Evolutionary conservation across 495 filamentous ascomycete genomes (phyloP).

Genomic region (Neurospora pannonica): DNA sequence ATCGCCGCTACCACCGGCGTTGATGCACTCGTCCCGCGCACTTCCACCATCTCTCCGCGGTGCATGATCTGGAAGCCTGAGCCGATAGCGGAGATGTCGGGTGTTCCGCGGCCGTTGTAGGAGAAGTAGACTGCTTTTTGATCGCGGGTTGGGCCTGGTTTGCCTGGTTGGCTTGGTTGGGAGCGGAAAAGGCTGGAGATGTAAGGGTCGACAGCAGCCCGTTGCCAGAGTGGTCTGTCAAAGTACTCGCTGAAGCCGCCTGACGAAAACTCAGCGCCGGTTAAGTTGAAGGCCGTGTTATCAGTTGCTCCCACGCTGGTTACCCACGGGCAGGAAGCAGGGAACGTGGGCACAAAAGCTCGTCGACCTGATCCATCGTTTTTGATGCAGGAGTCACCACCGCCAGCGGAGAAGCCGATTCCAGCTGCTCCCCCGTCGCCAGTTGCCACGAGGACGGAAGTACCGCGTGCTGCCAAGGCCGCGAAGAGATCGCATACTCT

Average conservation of each 20-base stretch:
- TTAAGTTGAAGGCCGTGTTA: conserved; percentile 45
- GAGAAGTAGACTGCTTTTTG: conserved; percentile 40
- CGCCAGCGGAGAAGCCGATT: conserved; percentile 24
- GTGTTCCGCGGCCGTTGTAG: conserved; percentile 55
- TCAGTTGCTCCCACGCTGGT: conserved; percentile 66
- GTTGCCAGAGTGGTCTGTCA: conserved; percentile 53
- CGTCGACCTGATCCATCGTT: conserved; percentile 56
- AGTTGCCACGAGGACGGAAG: conserved; percentile 60
- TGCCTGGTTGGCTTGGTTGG: not conserved
- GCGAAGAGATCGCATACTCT: conserved; percentile 64
- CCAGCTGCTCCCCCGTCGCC: conserved; percentile 61
- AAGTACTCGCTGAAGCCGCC: conserved; percentile 72
- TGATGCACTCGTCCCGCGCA: conserved; percentile 33
- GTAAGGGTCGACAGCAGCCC: conserved; percentile 45
- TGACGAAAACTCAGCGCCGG: conserved; percentile 47
- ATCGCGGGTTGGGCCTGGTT: conserved; percentile 17
- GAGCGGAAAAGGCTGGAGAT: conserved; percentile 17
- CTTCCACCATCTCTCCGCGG: conserved; percentile 19
- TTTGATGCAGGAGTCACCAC: conserved; percentile 36
- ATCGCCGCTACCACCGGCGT: conserved; percentile 34
- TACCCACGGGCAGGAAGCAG: conserved; percentile 72
- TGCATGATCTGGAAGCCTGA: conserved; percentile 28
- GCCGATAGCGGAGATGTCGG: conserved; percentile 50
- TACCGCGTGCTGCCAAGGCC: conserved; percentile 62
- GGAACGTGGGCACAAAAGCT: conserved; percentile 60